Base-by-base conservation (phyloP, 1,284 basidiomycete genomes). In the Papiliotrema laurentii region DNA sequence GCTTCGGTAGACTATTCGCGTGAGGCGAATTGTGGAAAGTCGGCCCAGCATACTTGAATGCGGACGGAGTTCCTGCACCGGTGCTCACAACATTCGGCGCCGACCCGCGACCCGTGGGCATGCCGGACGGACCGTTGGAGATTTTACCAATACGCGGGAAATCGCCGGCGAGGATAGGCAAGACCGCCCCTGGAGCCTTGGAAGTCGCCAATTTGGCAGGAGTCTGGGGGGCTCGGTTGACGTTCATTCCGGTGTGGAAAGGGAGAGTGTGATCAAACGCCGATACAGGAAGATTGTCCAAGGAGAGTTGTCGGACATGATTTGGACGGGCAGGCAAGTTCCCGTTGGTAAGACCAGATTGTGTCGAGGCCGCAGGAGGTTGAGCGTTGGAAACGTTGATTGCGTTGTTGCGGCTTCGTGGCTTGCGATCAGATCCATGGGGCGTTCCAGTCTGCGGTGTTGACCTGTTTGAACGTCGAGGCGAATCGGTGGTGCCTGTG, bases 1-100 rank as follows among this genome's bases (percentile, higher is more conserved):
- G 71, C 53, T 69, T 66, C 14, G 68, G 63, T 22, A 73, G 52
- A 13, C 59, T 57, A 27, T 53, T 56, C 4, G 63, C 67, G 35
- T 64, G 61, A 38, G 71, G 71, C 9, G 69, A 69, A 53, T 71
- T 71, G 55, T 73, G 71, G 54, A 72, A 71, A 4, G 66, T 69
- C 37, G 69, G 68, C 16, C 70, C 70, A 9, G 71, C 71, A 50
- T 73, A 73, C 47, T 66, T 67, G 34, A 48, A 24, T 21, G 9
- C 9, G 24, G 18, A 10, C 26, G 22, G 22, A 14, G n/a, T 34
- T 28, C 16, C 19, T 4, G 19, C 24, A 18, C 40, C 45, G 21
- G n/a, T 37, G n/a, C n/a, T n/a, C n/a, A n/a, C n/a, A n/a, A n/a
- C n/a, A n/a, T n/a, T n/a, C n/a, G 21, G 28, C 22, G 36, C 27